Base-by-base conservation (phyloP, 257 asterid genomes). In the Rehmannia glutinosa region DNA sequence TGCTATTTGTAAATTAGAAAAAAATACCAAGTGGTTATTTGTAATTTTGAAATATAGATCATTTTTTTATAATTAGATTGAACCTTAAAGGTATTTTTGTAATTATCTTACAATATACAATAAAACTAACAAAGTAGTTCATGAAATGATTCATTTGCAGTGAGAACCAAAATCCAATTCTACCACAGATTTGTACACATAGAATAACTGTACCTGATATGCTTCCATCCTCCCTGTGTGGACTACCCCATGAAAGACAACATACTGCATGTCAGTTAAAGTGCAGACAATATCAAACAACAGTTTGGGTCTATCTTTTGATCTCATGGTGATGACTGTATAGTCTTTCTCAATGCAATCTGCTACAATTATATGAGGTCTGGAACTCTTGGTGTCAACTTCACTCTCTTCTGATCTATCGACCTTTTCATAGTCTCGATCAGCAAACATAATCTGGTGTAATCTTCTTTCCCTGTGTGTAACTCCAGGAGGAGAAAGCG, bases 381-480 rank as follows among this genome's bases (percentile, higher is more conserved):
- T 71, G 32, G 80, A 72, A 51, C 71, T 70, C 77, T 75, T 76
- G 27, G 77, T 84, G 66, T 73, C 75, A 63, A 62, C 55, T 52
- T 53, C 68, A 12, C 70, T 39, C 55, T 56, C 70, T 64, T 64
- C 77, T 13, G 74, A 38, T 64, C 74, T 64, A 33, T 75, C 83
- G 5, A 75, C 72, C 55, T 73, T 84, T 54, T 81, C 85, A 67
- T 84, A 84, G 78, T 89, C 96, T 50, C 96, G 75, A 78, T 84
- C 96, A 41, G 85, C 95, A 78, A 87, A 85, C 95, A 86, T 89
- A 43, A 89, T 87, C 79, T 89, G 96, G 78, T 89, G 96, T 66
- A 86, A 80, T 73, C 96, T 86, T 81, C 92, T 84, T 73, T 83
- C 90, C 77, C 92, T 75, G 62, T 84, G 95, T 24, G 87, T 86